Conservation (phyloP, 2,329 filamentous ascomycete genomes). For the Ophiocordyceps camponoti-rufipedis region DNA sequence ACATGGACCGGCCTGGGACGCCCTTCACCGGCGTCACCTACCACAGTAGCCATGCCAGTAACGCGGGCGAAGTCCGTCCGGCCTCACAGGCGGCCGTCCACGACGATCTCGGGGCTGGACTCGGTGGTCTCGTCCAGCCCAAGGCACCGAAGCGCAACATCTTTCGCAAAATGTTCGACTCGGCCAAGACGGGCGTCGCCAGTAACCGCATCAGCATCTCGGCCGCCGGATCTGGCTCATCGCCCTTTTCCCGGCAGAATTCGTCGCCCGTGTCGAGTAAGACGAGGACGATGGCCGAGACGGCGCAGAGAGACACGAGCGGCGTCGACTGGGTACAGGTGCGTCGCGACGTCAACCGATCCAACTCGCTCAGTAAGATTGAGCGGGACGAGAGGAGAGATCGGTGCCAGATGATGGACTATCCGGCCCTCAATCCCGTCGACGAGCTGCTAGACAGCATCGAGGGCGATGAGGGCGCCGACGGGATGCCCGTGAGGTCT, state of each 20-base stretch:
- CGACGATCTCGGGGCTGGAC: slow-evolving; percentile 46
- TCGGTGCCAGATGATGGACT: slow-evolving; percentile 85
- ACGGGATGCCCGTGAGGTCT: slow-evolving; percentile 67
- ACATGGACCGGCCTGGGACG: slow-evolving; percentile 37
- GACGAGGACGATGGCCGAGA: slow-evolving; percentile 20
- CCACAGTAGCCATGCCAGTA: slow-evolving; percentile 69
- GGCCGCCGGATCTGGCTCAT: slow-evolving; percentile 29
- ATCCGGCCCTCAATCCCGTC: slow-evolving; percentile 72
- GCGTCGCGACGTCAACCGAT: slow-evolving; percentile 83
- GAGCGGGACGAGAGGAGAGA: slow-evolving; percentile 74
- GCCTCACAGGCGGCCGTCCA: slow-evolving; percentile 49
- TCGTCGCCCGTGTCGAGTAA: slow-evolving; percentile 23
- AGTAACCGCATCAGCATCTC: slow-evolving; percentile 67
- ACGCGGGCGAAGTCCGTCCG: slow-evolving; percentile 23
- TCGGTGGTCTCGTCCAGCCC: slow-evolving; percentile 63
- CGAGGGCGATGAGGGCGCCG: slow-evolving; percentile 76
- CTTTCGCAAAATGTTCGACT: slow-evolving; percentile 89
- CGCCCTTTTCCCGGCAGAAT: slow-evolving; percentile 21
- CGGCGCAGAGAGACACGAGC: slow-evolving; percentile 37
- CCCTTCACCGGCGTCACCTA: slow-evolving; percentile 70
- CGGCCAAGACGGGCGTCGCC: slow-evolving; percentile 83
- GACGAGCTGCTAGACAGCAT: slow-evolving; percentile 73
- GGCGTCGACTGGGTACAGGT: slow-evolving; percentile 91
- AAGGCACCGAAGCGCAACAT: slow-evolving; percentile 75
- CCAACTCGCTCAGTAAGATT: slow-evolving; percentile 79